Percentiles rank a stretch among this genome's conserved stretches.
These are phyloP conservation scores for Taxillus chinensis DNA, from an alignment of 164 flowering plant species.

Conservation along the genomic window DNA sequence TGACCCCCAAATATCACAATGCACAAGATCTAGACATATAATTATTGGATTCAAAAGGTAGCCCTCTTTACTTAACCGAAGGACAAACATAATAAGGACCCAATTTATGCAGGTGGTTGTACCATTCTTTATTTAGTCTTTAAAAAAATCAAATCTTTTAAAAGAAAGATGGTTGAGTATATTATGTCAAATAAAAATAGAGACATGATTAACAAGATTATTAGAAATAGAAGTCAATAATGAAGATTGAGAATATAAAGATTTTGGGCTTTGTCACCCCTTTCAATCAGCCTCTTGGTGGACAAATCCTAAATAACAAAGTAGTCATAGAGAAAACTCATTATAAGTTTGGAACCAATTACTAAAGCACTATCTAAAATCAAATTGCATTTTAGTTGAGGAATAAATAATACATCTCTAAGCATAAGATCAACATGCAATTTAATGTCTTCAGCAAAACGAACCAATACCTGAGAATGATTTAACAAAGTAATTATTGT, in stretches of 20 bases:
- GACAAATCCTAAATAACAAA: neutral
- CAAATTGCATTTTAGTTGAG: neutral
- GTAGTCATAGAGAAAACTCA: too few relatives aligned
- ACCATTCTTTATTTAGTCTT: neutral
- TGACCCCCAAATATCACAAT: too few relatives aligned
- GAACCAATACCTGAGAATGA: neutral
- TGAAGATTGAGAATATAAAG: neutral
- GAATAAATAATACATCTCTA: neutral
- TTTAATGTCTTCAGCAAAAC: neutral
- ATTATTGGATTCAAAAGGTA: neutral
- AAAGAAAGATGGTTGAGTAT: neutral
- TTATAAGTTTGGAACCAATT: too few relatives aligned
- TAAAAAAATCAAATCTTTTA: neutral
- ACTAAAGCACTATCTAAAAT: neutral
- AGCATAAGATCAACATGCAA: too few relatives aligned
- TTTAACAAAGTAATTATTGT: neutral
- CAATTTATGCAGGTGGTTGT: neutral
- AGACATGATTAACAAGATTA: neutral
- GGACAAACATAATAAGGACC: neutral
- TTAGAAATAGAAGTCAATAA: neutral
- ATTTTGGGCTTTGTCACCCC: neutral
- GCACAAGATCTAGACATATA: neutral
- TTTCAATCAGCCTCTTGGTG: constrained; percentile 4
- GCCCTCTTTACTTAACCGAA: neutral
- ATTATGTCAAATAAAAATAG: too few relatives aligned